Conservation (phyloP, 768 basidiomycete species). For the Tylopilus vinaceipallidus region DNA sequence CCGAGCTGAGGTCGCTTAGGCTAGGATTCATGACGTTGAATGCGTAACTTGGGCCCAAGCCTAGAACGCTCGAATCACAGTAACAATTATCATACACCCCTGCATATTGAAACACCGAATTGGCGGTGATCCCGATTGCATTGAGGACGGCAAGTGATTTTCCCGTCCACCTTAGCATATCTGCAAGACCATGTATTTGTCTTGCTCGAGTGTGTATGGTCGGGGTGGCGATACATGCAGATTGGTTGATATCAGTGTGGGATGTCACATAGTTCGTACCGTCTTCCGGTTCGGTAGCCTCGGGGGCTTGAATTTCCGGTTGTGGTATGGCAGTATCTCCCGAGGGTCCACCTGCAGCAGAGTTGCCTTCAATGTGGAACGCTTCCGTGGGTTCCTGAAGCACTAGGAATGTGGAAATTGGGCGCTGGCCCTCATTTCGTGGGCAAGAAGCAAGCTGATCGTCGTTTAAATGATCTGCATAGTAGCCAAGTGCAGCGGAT, state of each 20-base stretch:
- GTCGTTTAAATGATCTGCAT: conserved; percentile 8
- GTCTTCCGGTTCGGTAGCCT: not conserved
- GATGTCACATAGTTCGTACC: no score
- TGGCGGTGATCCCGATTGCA: conserved; percentile 22
- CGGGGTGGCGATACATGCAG: not conserved
- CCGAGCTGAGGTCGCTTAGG: conserved; percentile 22
- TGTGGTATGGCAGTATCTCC: not conserved
- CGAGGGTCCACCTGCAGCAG: not conserved
- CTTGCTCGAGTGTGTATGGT: not conserved
- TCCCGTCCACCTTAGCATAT: conserved; percentile 25
- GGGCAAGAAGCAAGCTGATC: not conserved
- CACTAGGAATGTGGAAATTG: not conserved
- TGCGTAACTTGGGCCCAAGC: conserved; percentile 19
- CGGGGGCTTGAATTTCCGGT: not conserved
- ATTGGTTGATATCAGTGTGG: not conserved
- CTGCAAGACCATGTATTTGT: not conserved
- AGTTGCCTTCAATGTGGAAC: no score
- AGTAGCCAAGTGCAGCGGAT: conserved; percentile 28
- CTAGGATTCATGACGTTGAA: conserved; percentile 29
- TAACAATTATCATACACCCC: conserved; percentile 29
- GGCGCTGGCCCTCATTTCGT: not conserved
- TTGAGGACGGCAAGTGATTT: conserved; percentile 30
- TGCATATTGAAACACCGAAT: conserved; percentile 32
- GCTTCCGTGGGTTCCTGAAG: no score
- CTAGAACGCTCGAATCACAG: conserved; percentile 27